Evolutionary conservation across 345 rosid genomes (phyloP), one percentile per base, ranked within the genome.

Genomic region (Aethionema arabicum): DNA sequence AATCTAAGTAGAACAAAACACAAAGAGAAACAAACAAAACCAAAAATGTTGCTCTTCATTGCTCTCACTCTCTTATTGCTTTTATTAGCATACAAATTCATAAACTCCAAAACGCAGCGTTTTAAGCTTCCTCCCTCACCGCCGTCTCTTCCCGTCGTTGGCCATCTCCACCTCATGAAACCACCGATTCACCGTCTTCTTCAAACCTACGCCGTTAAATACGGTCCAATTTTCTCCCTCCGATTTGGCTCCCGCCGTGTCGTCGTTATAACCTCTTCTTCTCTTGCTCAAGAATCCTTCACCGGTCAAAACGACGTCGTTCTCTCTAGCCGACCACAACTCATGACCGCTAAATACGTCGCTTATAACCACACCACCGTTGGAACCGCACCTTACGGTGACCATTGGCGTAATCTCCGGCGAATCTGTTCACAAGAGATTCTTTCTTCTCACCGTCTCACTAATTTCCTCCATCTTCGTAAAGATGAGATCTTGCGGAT

Each of bases 391-490:
- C 55, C 80, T 5, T 81, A 86, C 57, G 93, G 87, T 0, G 83
- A 86, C 10, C 87, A 76, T 13, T 86, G 89, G 85, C 85, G 89
- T 59, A 81, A 78, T 77, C 82, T 86, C 41, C 83, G 86, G 14
- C 77, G 79, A 12, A 71, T 82, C 10, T 38, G 72, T 47, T 49
- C 80, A 27, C 41, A 12, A 8, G 83, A 84, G 38, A 69, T 86
- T 44, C 78, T 86, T 66, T 82, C 90, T 9, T 11, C 85, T 3
- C 29, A 44, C 46, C 88, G 88, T 3, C 71, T 86, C 50, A 76
- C 45, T 35, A 37, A 50, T 6, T 70, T 67, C 15, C 9, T 40
- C 3, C 47, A 48, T 3, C 51, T 76, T 12, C 63, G 84, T 11
- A 77, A 44, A 56, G 90, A 78, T 6, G 87, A 86, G 54, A 74